phyloP scores from a whole-genome alignment of 2,329 filamentous ascomycete genomes.

The Mycogone perniciosa region DNA sequence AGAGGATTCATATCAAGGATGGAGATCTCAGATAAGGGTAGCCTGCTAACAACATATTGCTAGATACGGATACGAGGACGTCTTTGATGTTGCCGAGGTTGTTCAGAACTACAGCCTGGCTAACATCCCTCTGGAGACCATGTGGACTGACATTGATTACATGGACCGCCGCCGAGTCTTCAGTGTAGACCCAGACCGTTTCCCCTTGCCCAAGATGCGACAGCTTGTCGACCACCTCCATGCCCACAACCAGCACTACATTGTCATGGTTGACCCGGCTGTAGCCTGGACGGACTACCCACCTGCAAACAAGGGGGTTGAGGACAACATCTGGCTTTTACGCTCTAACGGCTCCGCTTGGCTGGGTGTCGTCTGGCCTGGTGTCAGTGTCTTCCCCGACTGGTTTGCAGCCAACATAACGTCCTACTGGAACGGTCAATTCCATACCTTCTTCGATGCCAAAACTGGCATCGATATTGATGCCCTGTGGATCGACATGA shows the following conservation, averaged over 20 bases:
- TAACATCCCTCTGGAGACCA: constrained; percentile 64
- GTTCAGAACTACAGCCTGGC: constrained; percentile 59
- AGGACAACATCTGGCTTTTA: constrained; percentile 42
- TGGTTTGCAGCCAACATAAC: constrained; percentile 65
- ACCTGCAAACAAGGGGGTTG: constrained; percentile 35
- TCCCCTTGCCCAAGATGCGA: constrained; percentile 55
- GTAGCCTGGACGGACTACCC: constrained; percentile 46
- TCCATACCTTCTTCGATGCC: constrained; percentile 57
- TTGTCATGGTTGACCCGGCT: constrained; percentile 73
- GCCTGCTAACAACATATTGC: background rate
- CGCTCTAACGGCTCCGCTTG: constrained; percentile 49
- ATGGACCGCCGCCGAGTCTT: constrained; percentile 54
- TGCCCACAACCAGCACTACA: constrained; percentile 58
- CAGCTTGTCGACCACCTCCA: constrained; percentile 63
- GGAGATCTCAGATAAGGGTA: background rate
- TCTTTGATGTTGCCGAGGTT: constrained; percentile 59
- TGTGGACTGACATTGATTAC: constrained; percentile 71
- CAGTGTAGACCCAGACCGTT: constrained; percentile 61
- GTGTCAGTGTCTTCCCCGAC: constrained; percentile 65
- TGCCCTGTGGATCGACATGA: constrained; percentile 71
- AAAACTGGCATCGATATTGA: constrained; percentile 67
- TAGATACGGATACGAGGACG: constrained; percentile 74
- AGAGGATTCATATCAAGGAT: background rate
- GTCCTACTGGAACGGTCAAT: constrained; percentile 64
- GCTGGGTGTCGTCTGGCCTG: constrained; percentile 71